Evolutionary conservation across 768 basidiomycete species (phyloP).

Genomic region (Tephrocybe sp.): DNA sequence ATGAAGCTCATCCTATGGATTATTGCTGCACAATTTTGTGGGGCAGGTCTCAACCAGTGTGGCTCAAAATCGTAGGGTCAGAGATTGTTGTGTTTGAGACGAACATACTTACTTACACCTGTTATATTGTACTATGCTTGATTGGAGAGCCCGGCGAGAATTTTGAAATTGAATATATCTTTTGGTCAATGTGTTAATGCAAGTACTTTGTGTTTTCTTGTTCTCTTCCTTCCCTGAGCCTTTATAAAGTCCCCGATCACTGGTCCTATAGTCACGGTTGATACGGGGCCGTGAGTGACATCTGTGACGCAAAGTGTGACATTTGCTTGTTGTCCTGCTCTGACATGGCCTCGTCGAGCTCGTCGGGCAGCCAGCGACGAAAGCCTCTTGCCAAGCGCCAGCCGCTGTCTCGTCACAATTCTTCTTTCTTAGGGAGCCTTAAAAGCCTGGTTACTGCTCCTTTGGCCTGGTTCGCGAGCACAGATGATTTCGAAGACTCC

Average conservation of each 20-base stretch:
- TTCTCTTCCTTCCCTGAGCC: no score
- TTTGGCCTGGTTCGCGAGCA: constrained; percentile 54
- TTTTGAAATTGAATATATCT: no score
- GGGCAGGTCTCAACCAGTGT: constrained; percentile 75
- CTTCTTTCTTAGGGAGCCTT: constrained; percentile 61
- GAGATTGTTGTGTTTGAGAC: no score
- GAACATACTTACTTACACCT: no score
- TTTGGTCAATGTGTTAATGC: no score
- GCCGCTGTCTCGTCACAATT: constrained; percentile 50
- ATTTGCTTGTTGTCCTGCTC: constrained; percentile 29
- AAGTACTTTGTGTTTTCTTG: no score
- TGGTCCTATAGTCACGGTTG: no score
- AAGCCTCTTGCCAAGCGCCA: constrained; percentile 27
- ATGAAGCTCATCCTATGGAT: constrained; percentile 80
- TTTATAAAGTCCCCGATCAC: no score
- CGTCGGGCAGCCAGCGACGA: constrained; percentile 26
- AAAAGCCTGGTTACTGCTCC: constrained; percentile 69
- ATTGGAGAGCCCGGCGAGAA: no score
- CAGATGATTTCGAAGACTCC: constrained; percentile 49
- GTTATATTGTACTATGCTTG: no score
- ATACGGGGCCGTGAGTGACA: constrained; percentile 5
- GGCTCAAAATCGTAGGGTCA: no score
- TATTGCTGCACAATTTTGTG: constrained; percentile 88
- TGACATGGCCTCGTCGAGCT: constrained; percentile 35
- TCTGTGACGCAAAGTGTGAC: constrained; percentile 19